Evolutionary conservation across 108 stramenopile species (phyloP).

Genomic region (Cylindrotheca fusiformis): DNA sequence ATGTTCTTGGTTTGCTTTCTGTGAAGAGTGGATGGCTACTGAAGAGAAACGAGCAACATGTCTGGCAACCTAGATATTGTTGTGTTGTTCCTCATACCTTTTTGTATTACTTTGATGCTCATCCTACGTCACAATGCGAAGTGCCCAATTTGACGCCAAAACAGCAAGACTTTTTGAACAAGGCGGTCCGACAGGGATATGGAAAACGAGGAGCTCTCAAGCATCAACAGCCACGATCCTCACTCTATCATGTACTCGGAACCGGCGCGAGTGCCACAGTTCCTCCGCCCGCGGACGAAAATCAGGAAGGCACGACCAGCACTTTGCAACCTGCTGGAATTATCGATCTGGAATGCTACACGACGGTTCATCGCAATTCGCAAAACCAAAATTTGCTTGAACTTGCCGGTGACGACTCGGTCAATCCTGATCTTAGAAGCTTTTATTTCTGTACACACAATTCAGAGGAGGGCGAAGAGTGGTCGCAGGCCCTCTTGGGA

Average conservation of each 20-base stretch:
- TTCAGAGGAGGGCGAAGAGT: constrained; percentile 65
- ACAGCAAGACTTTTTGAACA: constrained; percentile 68
- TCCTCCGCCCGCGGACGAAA: constrained; percentile 2
- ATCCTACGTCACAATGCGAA: constrained; percentile 33
- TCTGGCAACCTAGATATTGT: constrained; percentile 93
- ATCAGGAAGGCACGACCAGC: constrained; percentile 1
- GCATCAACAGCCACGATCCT: constrained; percentile 36
- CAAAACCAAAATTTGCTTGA: constrained; percentile 72
- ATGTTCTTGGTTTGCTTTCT: constrained; percentile 70
- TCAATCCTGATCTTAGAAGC: constrained; percentile 79
- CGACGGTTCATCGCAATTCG: constrained; percentile 68
- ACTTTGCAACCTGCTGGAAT: constrained; percentile 83
- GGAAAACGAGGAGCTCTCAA: constrained; percentile 39
- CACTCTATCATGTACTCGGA: constrained; percentile 36
- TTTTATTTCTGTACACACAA: constrained; percentile 87
- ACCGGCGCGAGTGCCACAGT: not conserved
- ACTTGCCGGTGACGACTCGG: constrained; percentile 72
- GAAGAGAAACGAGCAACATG: constrained; percentile 93
- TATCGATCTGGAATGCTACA: constrained; percentile 96
- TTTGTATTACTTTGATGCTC: constrained; percentile 93
- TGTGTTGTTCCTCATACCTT: constrained; percentile 95
- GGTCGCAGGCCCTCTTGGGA: constrained; percentile 73
- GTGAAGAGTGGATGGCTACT: constrained; percentile 86
- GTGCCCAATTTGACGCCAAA: constrained; percentile 43
- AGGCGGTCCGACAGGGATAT: constrained; percentile 66